Conservation (phyloP, 2,329 filamentous ascomycete species). For the Paecilomyces niveus region DNA sequence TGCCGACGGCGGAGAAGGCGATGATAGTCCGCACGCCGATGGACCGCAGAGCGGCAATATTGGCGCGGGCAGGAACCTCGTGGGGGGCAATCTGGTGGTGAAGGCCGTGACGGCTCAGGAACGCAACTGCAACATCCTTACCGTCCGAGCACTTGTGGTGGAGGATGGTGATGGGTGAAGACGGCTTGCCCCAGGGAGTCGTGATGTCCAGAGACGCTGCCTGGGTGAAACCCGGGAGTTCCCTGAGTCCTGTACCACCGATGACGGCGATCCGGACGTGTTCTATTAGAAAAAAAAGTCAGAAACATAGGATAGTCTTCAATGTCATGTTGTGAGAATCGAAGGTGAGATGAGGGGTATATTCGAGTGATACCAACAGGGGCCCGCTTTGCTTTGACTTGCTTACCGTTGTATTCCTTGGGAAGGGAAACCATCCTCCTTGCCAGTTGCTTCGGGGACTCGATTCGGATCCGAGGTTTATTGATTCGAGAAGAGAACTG, state of each 20-base stretch:
- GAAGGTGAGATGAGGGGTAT: not conserved
- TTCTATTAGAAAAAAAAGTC: slow-evolving; percentile 16
- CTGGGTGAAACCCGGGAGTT: slow-evolving; percentile 78
- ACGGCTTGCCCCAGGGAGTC: slow-evolving; percentile 85
- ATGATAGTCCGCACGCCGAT: slow-evolving; percentile 87
- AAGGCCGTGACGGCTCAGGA: slow-evolving; percentile 84
- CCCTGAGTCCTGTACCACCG: slow-evolving; percentile 84
- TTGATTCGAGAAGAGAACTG: slow-evolving; percentile 15
- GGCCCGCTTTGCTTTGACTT: slow-evolving; percentile 3
- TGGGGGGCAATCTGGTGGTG: slow-evolving; percentile 88
- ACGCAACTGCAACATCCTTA: slow-evolving; percentile 63
- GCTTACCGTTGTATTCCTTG: slow-evolving; percentile 52
- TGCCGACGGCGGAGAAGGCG: slow-evolving; percentile 92
- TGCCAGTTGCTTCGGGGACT: slow-evolving; percentile 26
- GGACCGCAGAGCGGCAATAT: slow-evolving; percentile 91
- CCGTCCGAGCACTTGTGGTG: slow-evolving; percentile 68
- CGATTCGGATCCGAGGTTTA: slow-evolving; percentile 22
- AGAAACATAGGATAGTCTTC: not conserved
- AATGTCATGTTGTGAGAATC: not conserved
- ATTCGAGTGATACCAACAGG: not conserved
- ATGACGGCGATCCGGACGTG: slow-evolving; percentile 81
- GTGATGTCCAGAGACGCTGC: slow-evolving; percentile 67
- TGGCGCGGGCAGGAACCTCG: slow-evolving; percentile 89
- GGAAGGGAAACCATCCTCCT: slow-evolving; percentile 49
- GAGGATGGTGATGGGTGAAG: slow-evolving; percentile 74